A percentile compares a stretch with the other conserved stretches of the same genome.
Conservation (phyloP, 176 grass and related monocot genomes). For the Secale cereale region DNA sequence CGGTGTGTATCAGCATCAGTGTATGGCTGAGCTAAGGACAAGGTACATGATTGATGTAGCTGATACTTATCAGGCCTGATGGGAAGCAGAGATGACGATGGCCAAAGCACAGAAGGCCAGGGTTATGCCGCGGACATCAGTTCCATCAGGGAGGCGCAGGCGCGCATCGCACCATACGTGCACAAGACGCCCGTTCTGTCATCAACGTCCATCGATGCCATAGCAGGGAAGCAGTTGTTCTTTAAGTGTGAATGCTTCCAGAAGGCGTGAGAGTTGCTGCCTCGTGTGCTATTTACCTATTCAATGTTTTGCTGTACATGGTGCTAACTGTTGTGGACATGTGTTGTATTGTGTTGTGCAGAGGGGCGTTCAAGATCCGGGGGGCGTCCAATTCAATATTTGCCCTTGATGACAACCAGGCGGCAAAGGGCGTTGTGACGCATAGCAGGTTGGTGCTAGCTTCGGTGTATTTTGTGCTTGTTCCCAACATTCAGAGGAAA, state of each 20-base stretch:
- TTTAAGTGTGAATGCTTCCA: slow-evolving; percentile 99
- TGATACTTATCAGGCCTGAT: slow-evolving; percentile 46
- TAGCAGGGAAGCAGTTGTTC: slow-evolving; percentile 63
- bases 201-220: slow-evolving; percentile 55
- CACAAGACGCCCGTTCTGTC: slow-evolving; percentile 69
- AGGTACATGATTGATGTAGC: background rate
- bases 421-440: slow-evolving; percentile 81
- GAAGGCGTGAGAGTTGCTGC: slow-evolving; percentile 62
- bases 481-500: background rate
- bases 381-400: slow-evolving; percentile 96
- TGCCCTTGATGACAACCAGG: slow-evolving; percentile 61
- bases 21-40: background rate
- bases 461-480: background rate
- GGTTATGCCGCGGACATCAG: slow-evolving; percentile 64
- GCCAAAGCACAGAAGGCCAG: background rate
- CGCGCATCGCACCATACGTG: slow-evolving; percentile 66
- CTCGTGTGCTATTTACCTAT: slow-evolving; percentile 7
- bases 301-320: background rate
- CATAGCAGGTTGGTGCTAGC: slow-evolving; percentile 74
- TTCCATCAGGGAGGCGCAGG: slow-evolving; percentile 74
- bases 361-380: slow-evolving; percentile 90
- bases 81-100: slow-evolving; percentile 23
- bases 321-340: background rate
- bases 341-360: slow-evolving; percentile 22
- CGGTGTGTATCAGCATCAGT: background rate